Evolutionary conservation across 495 filamentous ascomycete genomes (phyloP), one percentile per base, ranked within the genome.

Genomic region (Corynascus novoguineensis): DNA sequence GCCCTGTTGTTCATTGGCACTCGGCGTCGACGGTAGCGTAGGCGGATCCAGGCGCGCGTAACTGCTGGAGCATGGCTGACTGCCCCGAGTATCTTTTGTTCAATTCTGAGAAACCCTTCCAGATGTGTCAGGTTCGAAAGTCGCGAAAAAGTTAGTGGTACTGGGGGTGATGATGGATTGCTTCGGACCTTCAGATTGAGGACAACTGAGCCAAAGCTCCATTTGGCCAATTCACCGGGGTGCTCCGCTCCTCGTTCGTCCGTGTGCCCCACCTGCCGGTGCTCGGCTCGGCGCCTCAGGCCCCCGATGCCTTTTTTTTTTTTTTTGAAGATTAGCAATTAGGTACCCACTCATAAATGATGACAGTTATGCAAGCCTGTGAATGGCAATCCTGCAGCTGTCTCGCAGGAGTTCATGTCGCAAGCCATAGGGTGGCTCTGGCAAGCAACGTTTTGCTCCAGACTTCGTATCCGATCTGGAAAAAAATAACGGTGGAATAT

Each of bases 131-230:
- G 21, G 32, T 40, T 37, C 34, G 21, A 19, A 32, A 11, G 7
- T 47, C 41, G 22, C 4, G 2, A 25, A 44, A 25, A 44, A 45
- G 17, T 7, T 22, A 1, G 28, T 50, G 50, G 19, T 4, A 9
- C 6, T 27, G 24, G 19, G 8, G 17, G 5, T 8, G 41, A 31
- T 35, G 17, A 21, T 44, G 40, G 24, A 44, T n/a, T n/a, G 40
- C 40, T 44, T 46, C 28, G 49, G 21, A 37, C 25, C 9, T 44
- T 6, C 34, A 14, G 17, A 14, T 42, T 55, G 50, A 62, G 60
- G 63, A 60, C 63, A 66, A 42, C 50, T 58, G 60, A 58, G 59
- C 64, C 58, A 58, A 55, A 60, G 54, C 48, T 52, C 53, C 58
- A 57, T 54, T 56, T 58, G 53, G 53, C 21, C 44, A 57, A 47